phyloP scores from a whole-genome alignment of 2,329 filamentous ascomycete genomes.

The Aspergillus fumigatiaffinis region DNA sequence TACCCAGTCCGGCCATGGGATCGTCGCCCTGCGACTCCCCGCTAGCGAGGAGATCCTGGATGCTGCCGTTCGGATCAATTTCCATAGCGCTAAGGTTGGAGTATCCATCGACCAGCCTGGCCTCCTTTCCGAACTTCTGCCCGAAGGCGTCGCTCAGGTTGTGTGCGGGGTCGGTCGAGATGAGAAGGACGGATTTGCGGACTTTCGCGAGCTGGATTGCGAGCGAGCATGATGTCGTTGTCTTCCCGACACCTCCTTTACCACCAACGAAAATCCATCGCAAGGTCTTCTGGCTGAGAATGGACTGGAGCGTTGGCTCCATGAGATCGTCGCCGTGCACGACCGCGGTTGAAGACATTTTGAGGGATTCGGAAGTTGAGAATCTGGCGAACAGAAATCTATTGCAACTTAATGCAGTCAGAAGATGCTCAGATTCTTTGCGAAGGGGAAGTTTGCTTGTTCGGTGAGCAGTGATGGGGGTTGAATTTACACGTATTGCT shows the following conservation, averaged over 20 bases:
- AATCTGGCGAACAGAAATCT: background rate
- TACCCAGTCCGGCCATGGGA: slow-evolving; percentile 64
- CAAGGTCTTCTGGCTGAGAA: slow-evolving; percentile 90
- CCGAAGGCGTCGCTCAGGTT: slow-evolving; percentile 97
- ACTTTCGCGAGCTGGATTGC: slow-evolving; percentile 95
- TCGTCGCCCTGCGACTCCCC: slow-evolving; percentile 61
- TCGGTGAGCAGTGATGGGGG: background rate
- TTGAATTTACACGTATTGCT: slow-evolving; percentile 7
- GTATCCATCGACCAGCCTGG: slow-evolving; percentile 85
- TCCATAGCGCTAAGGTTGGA: slow-evolving; percentile 97
- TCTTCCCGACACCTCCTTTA: slow-evolving; percentile 98
- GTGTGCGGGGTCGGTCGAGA: slow-evolving; percentile 97
- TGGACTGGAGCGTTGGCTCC: slow-evolving; percentile 88
- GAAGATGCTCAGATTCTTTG: background rate
- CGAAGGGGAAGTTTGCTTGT: background rate
- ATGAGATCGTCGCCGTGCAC: slow-evolving; percentile 64
- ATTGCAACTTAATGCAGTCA: background rate
- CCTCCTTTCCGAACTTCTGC: slow-evolving; percentile 99
- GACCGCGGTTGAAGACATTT: slow-evolving; percentile 41
- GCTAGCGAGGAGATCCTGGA: slow-evolving; percentile 87
- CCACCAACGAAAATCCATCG: slow-evolving; percentile 99
- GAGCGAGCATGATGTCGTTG: slow-evolving; percentile 97
- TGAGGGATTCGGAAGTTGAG: slow-evolving; percentile 5
- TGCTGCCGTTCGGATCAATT: slow-evolving; percentile 96
- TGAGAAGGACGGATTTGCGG: slow-evolving; percentile 92